phyloP scores from a whole-genome alignment of 441 rosid species.

The Populus hybrid region DNA sequence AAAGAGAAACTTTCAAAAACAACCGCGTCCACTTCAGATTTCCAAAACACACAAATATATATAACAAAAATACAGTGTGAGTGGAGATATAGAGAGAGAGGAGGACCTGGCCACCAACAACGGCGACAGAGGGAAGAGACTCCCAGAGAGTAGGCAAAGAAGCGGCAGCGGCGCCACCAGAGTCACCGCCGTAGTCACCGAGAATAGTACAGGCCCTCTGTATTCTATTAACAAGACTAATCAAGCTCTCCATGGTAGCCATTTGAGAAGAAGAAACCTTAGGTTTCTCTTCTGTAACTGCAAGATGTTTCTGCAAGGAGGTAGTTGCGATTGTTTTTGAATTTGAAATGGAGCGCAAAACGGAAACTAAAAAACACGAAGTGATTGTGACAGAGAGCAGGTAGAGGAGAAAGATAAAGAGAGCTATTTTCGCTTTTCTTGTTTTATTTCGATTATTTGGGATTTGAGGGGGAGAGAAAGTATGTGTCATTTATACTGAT shows the following conservation, averaged over 20 bases:
- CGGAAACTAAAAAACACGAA: constrained; percentile 1
- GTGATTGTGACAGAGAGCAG: constrained; percentile 18
- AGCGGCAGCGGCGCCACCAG: constrained; percentile 15
- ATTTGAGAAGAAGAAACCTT: background rate
- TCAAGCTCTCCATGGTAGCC: constrained; percentile 74
- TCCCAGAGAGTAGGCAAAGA: constrained; percentile 92
- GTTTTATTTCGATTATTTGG: background rate
- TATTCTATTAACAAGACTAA: constrained; percentile 70
- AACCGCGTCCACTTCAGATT: background rate
- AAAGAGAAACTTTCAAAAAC: background rate
- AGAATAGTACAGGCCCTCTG: constrained; percentile 87
- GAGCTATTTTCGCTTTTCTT: constrained; percentile 31
- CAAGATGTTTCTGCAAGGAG: background rate
- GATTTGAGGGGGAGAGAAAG: background rate
- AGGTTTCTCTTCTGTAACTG: background rate
- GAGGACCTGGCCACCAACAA: constrained; percentile 91
- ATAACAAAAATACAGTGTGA: background rate
- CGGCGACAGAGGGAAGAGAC: constrained; percentile 87
- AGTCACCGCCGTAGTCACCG: constrained; percentile 68
- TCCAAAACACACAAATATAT: background rate
- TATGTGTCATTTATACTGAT: background rate
- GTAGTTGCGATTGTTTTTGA: background rate
- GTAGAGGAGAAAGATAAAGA: constrained; percentile 18
- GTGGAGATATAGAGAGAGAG: background rate
- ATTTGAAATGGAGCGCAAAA: background rate